Evolutionary conservation across 2,329 filamentous ascomycete species (phyloP).

Genomic region (Aspergillus oerlinghausenensis): DNA sequence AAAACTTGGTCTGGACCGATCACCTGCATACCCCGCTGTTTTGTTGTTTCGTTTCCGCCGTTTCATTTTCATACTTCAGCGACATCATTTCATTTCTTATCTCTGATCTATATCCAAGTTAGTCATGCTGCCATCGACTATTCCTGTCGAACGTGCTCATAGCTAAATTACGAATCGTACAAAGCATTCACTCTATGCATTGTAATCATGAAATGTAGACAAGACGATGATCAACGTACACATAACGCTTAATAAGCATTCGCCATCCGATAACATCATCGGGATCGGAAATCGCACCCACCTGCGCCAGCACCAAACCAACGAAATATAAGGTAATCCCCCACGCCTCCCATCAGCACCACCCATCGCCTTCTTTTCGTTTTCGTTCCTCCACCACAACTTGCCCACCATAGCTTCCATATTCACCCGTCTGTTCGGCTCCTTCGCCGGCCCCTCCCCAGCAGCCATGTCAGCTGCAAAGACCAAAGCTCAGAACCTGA

Average conservation of each 20-base stretch:
- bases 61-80: background rate
- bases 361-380: background rate
- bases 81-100: background rate
- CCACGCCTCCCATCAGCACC: background rate
- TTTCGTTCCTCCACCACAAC: background rate
- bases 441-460: slow-evolving; percentile 51
- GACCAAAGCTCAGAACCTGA: slow-evolving; percentile 77
- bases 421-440: slow-evolving; percentile 66
- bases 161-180: background rate
- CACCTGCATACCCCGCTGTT: background rate
- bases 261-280: background rate
- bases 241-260: background rate
- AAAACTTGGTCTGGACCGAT: slow-evolving; percentile 55
- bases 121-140: background rate
- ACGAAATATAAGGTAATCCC: background rate
- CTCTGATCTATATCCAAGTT: background rate
- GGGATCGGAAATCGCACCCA: background rate
- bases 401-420: slow-evolving; percentile 60
- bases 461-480: slow-evolving; percentile 77
- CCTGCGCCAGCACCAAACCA: background rate
- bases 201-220: background rate
- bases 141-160: background rate
- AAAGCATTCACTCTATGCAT: background rate
- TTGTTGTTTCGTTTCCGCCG: background rate
- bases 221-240: background rate